phyloP scores from a whole-genome alignment of 176 grass and related monocot genomes.

The Oryza longistaminata region DNA sequence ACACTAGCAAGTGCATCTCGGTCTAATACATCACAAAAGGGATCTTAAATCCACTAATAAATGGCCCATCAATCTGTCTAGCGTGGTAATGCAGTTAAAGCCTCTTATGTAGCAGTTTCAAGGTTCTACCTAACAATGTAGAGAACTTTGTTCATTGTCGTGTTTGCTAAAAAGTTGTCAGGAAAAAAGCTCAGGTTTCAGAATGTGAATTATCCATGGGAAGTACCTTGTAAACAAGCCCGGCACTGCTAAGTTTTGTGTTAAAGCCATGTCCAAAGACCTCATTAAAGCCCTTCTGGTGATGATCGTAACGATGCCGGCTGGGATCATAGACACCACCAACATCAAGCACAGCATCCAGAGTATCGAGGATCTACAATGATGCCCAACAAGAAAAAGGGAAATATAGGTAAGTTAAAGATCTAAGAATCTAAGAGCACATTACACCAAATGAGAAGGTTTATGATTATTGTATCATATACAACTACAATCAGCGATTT shows the following conservation, averaged over 20 bases:
- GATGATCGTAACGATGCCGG: slow-evolving; percentile 83
- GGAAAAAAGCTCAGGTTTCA: slow-evolving; percentile 2
- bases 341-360: slow-evolving; percentile 95
- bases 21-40: not conserved
- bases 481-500: not conserved
- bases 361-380: slow-evolving; percentile 71
- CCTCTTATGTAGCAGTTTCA: not conserved
- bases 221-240: slow-evolving; percentile 96
- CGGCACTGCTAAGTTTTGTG: slow-evolving; percentile 99
- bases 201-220: not conserved
- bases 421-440: not conserved
- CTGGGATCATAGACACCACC: slow-evolving; percentile 94
- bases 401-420: not conserved
- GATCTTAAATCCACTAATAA: not conserved
- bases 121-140: not conserved
- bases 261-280: slow-evolving; percentile 93
- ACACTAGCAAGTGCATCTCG: too few species aligned
- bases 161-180: not conserved
- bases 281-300: slow-evolving; percentile 89
- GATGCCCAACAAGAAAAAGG: slow-evolving; percentile 22
- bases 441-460: not conserved
- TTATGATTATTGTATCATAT: not conserved
- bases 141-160: not conserved
- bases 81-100: not conserved
- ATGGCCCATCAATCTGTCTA: not conserved